phyloP scores from a whole-genome alignment of 306 rosid species.

The Rosa rugosa region DNA sequence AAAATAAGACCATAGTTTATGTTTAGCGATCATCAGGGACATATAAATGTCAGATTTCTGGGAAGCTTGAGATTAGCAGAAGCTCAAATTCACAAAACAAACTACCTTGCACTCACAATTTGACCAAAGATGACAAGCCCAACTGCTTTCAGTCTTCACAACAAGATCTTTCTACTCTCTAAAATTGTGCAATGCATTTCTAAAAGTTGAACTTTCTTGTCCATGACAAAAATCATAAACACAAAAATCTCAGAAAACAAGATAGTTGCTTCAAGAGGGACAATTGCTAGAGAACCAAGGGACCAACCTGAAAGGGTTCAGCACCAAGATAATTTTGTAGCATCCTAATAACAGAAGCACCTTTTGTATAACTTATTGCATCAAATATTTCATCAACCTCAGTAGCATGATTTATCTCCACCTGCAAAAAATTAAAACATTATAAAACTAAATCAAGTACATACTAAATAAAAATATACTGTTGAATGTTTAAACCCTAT shows the following conservation, averaged over 20 bases:
- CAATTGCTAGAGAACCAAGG: constrained; percentile 16
- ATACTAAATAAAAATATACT: not conserved
- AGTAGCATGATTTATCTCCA: constrained; percentile 79
- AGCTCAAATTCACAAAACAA: not conserved
- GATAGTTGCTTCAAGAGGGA: not conserved
- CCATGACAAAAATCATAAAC: not conserved
- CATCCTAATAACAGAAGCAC: constrained; percentile 94
- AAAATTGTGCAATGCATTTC: not conserved
- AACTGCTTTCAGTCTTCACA: not conserved
- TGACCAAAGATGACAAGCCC: not conserved
- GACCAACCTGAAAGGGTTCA: constrained; percentile 74
- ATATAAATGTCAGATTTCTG: not conserved
- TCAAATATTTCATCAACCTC: constrained; percentile 95
- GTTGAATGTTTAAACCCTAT: not conserved
- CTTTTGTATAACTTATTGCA: constrained; percentile 83
- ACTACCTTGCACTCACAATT: not conserved
- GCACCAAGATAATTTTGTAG: constrained; percentile 95
- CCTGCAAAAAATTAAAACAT: constrained; percentile 42
- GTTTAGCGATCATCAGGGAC: not conserved
- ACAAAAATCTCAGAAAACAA: not conserved
- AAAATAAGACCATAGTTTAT: not conserved
- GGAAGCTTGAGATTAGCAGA: not conserved
- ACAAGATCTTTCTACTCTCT: not conserved
- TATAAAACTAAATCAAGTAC: not conserved
- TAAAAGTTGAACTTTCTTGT: not conserved